These are phyloP conservation scores for Striga hermonthica DNA, from an alignment of 305 asterid genomes.

Conservation along the genomic window DNA sequence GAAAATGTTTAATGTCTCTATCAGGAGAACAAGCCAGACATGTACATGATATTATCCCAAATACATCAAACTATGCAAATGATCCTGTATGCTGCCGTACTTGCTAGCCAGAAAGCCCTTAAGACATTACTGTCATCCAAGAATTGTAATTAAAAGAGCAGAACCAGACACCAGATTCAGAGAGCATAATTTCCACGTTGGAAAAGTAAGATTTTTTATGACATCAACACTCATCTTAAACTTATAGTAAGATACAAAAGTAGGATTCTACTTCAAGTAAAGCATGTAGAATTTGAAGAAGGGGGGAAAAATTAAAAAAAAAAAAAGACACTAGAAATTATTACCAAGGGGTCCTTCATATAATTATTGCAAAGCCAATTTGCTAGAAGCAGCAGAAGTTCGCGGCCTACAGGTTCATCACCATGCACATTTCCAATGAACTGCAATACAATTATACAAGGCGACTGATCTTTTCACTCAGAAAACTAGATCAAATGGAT, in stretches of 20 bases:
- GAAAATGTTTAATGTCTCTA: neutral
- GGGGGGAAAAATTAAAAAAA: conserved; percentile 19
- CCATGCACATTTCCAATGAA: conserved; percentile 96
- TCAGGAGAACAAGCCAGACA: conserved; percentile 1
- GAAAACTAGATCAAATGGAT: conserved; percentile 2
- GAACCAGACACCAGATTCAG: conserved; percentile 6
- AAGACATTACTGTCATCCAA: neutral
- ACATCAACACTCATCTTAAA: conserved; percentile 12
- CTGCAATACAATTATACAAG: conserved; percentile 56
- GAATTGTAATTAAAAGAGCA: neutral
- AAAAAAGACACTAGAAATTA: conserved; percentile 17
- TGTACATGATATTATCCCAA: neutral
- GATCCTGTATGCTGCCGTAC: neutral
- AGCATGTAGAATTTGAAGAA: neutral
- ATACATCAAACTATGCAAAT: neutral
- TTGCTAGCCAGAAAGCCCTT: neutral
- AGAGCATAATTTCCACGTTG: conserved; percentile 13
- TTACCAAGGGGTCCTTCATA: conserved; percentile 84
- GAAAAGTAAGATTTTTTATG: neutral
- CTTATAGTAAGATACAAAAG: conserved; percentile 14
- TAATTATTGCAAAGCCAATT: conserved; percentile 91
- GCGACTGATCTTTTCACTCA: conserved; percentile 35
- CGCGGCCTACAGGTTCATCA: conserved; percentile 99
- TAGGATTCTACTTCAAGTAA: conserved; percentile 3
- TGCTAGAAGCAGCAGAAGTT: conserved; percentile 75